Conservation (phyloP, 768 basidiomycete species). For the Polyporus arcularius region DNA sequence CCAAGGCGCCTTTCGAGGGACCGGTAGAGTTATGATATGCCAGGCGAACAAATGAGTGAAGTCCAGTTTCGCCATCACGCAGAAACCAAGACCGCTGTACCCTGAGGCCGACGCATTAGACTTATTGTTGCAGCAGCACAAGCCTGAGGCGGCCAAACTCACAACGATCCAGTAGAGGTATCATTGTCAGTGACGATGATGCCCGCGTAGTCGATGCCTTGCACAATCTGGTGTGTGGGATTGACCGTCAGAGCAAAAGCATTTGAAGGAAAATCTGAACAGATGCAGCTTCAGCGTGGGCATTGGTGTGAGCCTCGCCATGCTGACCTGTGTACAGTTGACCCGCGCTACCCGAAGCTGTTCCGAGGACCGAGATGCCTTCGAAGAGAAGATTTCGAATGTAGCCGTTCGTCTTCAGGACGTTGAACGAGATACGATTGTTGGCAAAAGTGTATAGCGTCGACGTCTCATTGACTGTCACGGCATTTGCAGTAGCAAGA, state of each 20-base stretch:
- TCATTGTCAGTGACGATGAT: slow-evolving; percentile 30
- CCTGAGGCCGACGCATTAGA: neutral
- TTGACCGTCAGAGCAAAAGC: slow-evolving; percentile 19
- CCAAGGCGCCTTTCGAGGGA: slow-evolving; percentile 23
- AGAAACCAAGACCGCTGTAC: slow-evolving; percentile 33
- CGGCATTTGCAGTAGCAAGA: neutral
- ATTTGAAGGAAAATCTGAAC: slow-evolving; percentile 26
- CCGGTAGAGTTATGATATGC: slow-evolving; percentile 25
- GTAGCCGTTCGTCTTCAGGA: slow-evolving; percentile 22
- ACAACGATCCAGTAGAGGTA: slow-evolving; percentile 16
- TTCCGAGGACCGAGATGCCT: slow-evolving; percentile 21
- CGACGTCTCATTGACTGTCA: slow-evolving; percentile 12
- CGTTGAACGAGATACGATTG: slow-evolving; percentile 12
- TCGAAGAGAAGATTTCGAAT: slow-evolving; percentile 25
- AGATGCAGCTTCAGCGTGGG: too few relatives aligned
- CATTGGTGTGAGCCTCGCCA: neutral
- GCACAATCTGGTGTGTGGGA: slow-evolving; percentile 10
- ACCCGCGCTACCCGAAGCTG: slow-evolving; percentile 25
- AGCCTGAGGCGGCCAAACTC: neutral
- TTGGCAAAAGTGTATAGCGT: slow-evolving; percentile 10
- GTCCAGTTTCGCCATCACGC: slow-evolving; percentile 27
- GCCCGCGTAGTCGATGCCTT: slow-evolving; percentile 26
- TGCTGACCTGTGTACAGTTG: slow-evolving; percentile 25
- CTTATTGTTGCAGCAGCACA: neutral
- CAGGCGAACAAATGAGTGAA: slow-evolving; percentile 30